Evolutionary conservation across 345 rosid genomes (phyloP), one percentile per base, ranked within the genome.

Genomic region (Lepidium sativum): DNA sequence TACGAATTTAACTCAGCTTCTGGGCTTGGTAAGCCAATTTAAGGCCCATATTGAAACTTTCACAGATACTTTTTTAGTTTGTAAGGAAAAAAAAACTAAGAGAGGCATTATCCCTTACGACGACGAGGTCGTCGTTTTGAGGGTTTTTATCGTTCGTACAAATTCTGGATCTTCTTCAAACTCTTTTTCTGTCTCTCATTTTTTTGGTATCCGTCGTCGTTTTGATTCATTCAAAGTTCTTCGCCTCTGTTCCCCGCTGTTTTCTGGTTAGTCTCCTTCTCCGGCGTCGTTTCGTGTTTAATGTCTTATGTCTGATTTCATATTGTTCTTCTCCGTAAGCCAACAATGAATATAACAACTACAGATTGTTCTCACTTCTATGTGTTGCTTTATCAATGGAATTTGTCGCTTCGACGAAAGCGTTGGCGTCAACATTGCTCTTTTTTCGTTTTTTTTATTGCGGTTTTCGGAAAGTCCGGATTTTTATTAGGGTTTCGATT

Each of bases 71-170:
- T 33, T 10, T 62, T 3, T 23, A 3, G 15, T 27, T 49, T 48
- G 13, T 3, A 43, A 41, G 2, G 9, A 21, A 35, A 16, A 21
- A 41, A 9, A 11, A 14, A 0, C 2, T 9, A 2, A 54, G 25
- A 41, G 57, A 17, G 39, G 59, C 55, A 50, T 55, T 74, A 68
- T 62, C 76, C 23, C 76, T 73, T 76, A 80, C 86, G 86, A 80
- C 84, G 76, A 71, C 31, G 50, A 62, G 72, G 53, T 66, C 79
- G 86, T 82, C 86, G 86, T 82, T 82, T 82, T 82, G 84, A 68
- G 78, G 72, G 80, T 59, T 70, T 54, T 56, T 41, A 14, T 9
- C 76, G 55, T 58, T 57, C 60, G 55, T 13, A 49, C 60, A 54
- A 54, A 8, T 33, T 51, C 52, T 54, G 51, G 75, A 56, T 75